Percentiles rank a stretch among this genome's conserved stretches.
These are phyloP conservation scores for Psilocybe sp. DNA, from an alignment of 768 basidiomycete species.

Conservation along the genomic window DNA sequence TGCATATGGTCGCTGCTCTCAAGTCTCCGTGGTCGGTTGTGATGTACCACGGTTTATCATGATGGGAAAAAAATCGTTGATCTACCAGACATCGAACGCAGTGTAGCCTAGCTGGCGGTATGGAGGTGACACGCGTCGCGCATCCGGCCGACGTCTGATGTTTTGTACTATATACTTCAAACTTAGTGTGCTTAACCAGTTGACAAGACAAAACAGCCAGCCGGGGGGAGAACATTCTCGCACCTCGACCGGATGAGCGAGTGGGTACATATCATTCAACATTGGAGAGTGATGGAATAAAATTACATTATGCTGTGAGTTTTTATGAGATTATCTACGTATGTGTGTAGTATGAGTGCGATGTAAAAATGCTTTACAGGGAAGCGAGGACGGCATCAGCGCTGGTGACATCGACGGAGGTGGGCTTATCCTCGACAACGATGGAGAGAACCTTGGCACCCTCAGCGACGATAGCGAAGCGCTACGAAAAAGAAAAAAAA, in stretches of 20 bases:
- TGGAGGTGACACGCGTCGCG: too few relatives aligned
- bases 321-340: background rate
- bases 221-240: conserved; percentile 16
- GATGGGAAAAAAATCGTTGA: too few relatives aligned
- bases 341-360: background rate
- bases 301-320: background rate
- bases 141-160: too few relatives aligned
- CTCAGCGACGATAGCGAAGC: conserved; percentile 57
- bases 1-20: too few relatives aligned
- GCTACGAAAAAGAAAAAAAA: conserved; percentile 26
- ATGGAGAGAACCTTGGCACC: conserved; percentile 54
- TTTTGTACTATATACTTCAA: too few relatives aligned
- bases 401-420: conserved; percentile 48
- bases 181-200: too few relatives aligned
- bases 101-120: too few relatives aligned
- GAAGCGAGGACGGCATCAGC: conserved; percentile 30
- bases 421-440: conserved; percentile 47
- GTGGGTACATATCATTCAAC: conserved; percentile 14
- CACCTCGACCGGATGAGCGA: too few relatives aligned
- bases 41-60: too few relatives aligned
- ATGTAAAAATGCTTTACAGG: conserved; percentile 4
- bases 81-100: too few relatives aligned
- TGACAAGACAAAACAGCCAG: conserved; percentile 18
- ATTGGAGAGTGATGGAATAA: background rate
- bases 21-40: too few relatives aligned